Conservation (phyloP, 2,329 filamentous ascomycete species). For the Monosporascus sp. region DNA sequence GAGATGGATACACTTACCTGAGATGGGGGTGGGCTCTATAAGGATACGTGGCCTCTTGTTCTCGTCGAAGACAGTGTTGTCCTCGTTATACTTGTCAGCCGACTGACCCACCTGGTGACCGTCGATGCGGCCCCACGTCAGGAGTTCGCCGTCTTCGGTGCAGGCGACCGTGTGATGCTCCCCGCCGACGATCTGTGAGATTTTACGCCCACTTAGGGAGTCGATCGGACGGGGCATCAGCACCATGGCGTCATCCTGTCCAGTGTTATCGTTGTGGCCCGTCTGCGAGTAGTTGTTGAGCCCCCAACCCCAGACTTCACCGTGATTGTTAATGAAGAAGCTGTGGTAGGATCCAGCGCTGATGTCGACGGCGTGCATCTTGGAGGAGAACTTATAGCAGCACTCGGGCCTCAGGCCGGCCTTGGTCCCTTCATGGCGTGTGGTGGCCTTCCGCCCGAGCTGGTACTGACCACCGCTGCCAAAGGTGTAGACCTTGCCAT, state of each 20-base stretch:
- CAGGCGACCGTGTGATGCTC: conserved; percentile 67
- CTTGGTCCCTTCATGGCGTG: conserved; percentile 38
- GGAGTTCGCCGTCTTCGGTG: conserved; percentile 50
- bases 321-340: conserved; percentile 69
- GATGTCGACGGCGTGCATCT: conserved; percentile 39
- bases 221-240: conserved; percentile 50
- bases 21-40: conserved; percentile 29
- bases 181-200: conserved; percentile 51
- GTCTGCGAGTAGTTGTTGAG: conserved; percentile 84
- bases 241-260: conserved; percentile 32
- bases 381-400: not conserved
- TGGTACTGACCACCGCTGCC: conserved; percentile 65
- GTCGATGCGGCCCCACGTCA: conserved; percentile 57
- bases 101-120: conserved; percentile 51
- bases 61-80: conserved; percentile 58
- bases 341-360: conserved; percentile 74
- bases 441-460: conserved; percentile 55
- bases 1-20: conserved; percentile 11
- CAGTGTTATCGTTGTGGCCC: conserved; percentile 39
- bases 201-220: conserved; percentile 45
- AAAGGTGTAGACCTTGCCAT: conserved; percentile 64
- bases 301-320: conserved; percentile 75
- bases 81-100: conserved; percentile 41
- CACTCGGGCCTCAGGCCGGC: conserved; percentile 1
- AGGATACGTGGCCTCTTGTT: conserved; percentile 61